phyloP scores from a whole-genome alignment of 2,329 filamentous ascomycete genomes.

The Trichoderma sp. region DNA sequence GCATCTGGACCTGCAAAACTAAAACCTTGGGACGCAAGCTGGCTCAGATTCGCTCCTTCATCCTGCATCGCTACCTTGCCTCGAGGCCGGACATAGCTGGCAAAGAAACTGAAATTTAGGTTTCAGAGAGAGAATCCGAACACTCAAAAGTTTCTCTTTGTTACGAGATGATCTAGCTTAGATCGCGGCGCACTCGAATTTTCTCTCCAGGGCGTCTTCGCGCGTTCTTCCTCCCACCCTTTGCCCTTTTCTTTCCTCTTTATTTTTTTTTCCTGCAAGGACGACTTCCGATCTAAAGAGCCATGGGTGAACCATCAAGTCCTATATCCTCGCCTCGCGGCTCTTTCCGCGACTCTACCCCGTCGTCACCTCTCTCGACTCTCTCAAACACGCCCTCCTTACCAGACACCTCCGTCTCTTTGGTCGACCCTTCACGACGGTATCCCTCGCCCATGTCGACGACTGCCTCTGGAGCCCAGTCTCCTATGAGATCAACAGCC shows the following conservation, averaged over 20 bases:
- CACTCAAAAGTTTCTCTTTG: not conserved
- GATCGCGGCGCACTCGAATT: constrained; percentile 11
- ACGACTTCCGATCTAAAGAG: not conserved
- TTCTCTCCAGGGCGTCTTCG: constrained; percentile 10
- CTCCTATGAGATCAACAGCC: constrained; percentile 51
- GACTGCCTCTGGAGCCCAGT: constrained; percentile 51
- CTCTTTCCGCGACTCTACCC: constrained; percentile 38
- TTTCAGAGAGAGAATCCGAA: constrained; percentile 6
- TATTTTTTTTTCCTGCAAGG: not conserved
- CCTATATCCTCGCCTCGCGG: constrained; percentile 37
- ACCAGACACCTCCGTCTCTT: constrained; percentile 47
- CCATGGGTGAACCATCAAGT: constrained; percentile 34
- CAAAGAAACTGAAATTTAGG: not conserved
- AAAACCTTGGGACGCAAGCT: constrained; percentile 19
- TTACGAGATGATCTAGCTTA: constrained; percentile 23
- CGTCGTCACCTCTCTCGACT: constrained; percentile 55
- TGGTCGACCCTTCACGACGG: constrained; percentile 44
- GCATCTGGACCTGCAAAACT: constrained; percentile 21
- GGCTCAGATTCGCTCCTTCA: constrained; percentile 28
- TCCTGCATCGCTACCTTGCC: constrained; percentile 25
- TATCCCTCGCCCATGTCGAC: constrained; percentile 56
- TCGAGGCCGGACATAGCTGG: not conserved
- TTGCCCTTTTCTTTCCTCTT: not conserved
- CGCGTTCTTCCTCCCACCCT: not conserved
- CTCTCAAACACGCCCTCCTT: constrained; percentile 56